Conservation (phyloP, 495 filamentous ascomycete species). For the Xylaria grammica region DNA sequence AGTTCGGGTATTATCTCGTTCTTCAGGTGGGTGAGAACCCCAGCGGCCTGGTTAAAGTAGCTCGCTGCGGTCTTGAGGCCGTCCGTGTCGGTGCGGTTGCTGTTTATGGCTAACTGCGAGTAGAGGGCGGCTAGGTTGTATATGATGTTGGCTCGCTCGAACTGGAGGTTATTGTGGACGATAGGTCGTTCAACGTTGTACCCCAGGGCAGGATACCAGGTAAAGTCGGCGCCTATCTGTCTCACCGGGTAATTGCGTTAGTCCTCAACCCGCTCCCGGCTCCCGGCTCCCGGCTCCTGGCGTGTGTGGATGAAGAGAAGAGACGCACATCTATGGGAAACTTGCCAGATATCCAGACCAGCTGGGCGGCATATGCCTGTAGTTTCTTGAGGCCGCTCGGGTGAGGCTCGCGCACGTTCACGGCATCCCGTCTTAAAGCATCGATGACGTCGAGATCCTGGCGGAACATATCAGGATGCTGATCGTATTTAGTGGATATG, state of each 20-base stretch:
- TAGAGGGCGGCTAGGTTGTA: slow-evolving; percentile 94
- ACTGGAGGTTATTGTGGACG: slow-evolving; percentile 90
- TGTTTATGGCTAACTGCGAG: slow-evolving; percentile 83
- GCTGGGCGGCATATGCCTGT: slow-evolving; percentile 85
- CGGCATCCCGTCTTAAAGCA: slow-evolving; percentile 75
- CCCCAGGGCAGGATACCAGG: slow-evolving; percentile 92
- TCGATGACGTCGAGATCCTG: slow-evolving; percentile 89
- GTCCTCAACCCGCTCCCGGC: background rate
- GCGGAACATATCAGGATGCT: slow-evolving; percentile 97
- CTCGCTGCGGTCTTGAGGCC: slow-evolving; percentile 89
- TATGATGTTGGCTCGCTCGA: slow-evolving; percentile 91
- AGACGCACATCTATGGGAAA: slow-evolving; percentile 89
- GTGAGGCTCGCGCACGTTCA: slow-evolving; percentile 88
- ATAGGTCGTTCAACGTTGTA: slow-evolving; percentile 84
- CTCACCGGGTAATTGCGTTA: slow-evolving; percentile 29
- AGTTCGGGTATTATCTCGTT: slow-evolving; percentile 81
- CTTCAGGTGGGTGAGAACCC: slow-evolving; percentile 81
- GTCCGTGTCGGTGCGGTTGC: slow-evolving; percentile 78
- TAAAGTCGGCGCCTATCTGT: slow-evolving; percentile 92
- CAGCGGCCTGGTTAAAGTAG: slow-evolving; percentile 88
- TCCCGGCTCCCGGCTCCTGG: background rate
- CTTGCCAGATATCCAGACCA: slow-evolving; percentile 93
- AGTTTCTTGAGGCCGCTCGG: slow-evolving; percentile 87
- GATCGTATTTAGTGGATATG: slow-evolving; percentile 98
- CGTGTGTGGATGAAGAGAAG: background rate